These are phyloP conservation scores for Arthrobotrys sinensis DNA, from an alignment of 2,329 filamentous ascomycete species.

Conservation along the genomic window DNA sequence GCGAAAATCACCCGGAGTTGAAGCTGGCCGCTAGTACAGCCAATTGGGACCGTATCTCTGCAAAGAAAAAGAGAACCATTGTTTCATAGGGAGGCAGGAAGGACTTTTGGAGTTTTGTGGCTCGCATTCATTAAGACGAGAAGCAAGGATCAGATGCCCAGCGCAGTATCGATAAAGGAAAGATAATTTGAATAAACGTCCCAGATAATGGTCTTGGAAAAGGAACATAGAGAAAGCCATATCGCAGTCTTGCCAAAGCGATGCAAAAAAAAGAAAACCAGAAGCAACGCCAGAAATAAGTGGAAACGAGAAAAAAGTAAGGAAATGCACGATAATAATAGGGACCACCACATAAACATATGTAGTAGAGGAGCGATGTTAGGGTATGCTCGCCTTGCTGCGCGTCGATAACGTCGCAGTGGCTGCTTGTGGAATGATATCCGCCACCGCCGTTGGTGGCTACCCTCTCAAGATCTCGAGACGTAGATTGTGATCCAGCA, in stretches of 20 bases:
- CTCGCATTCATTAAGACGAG: too few species aligned
- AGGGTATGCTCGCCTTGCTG: background rate
- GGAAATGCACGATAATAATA: background rate
- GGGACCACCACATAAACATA: background rate
- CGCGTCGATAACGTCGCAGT: conserved; percentile 6
- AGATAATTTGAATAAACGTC: too few species aligned
- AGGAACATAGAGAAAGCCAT: background rate
- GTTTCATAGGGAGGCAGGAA: too few species aligned
- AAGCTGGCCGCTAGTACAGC: too few species aligned
- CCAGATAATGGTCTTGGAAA: too few species aligned
- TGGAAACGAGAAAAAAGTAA: background rate
- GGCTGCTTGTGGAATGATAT: conserved; percentile 15
- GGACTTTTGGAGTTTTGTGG: too few species aligned
- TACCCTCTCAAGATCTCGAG: background rate
- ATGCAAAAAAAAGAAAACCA: background rate
- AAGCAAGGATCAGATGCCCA: too few species aligned
- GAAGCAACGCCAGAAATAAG: conserved; percentile 2
- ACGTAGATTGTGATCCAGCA: background rate
- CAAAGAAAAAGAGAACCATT: too few species aligned
- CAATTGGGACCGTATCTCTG: too few species aligned
- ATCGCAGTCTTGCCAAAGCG: background rate
- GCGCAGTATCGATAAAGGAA: too few species aligned
- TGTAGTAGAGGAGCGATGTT: background rate
- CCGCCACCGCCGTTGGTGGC: conserved; percentile 4
- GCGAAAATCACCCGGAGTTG: too few species aligned